phyloP scores from a whole-genome alignment of 1,284 basidiomycete species.

The Irpex sp. region DNA sequence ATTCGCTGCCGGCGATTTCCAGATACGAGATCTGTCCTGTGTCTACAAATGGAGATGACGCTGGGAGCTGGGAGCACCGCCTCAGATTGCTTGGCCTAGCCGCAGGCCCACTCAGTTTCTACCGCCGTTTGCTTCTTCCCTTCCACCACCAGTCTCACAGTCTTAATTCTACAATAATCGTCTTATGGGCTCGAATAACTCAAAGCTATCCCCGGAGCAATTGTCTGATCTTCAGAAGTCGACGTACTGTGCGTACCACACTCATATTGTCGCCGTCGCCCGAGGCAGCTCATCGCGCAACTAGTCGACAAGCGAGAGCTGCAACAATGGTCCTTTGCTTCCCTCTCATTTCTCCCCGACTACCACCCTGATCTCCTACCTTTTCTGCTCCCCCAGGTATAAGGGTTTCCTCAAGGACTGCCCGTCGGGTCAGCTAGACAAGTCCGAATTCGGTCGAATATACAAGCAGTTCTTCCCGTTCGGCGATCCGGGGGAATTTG shows the following conservation, averaged over 20 bases:
- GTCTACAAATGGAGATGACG: constrained; percentile 5
- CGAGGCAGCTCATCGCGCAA: constrained; percentile 20
- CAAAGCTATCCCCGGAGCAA: constrained; percentile 94
- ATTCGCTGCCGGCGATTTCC: constrained; percentile 7
- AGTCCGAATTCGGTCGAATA: constrained; percentile 94
- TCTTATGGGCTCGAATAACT: constrained; percentile 93
- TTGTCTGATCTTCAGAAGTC: constrained; percentile 96
- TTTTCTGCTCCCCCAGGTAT: constrained; percentile 62
- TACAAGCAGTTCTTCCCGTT: constrained; percentile 99
- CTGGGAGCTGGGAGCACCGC: constrained; percentile 10
- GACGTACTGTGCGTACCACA: constrained; percentile 83
- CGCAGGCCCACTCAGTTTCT: not conserved
- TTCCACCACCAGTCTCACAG: constrained; percentile 10
- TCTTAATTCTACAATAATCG: constrained; percentile 13
- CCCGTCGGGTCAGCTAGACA: constrained; percentile 95
- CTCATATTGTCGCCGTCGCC: constrained; percentile 8
- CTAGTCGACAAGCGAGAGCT: constrained; percentile 99
- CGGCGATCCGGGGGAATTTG: constrained; percentile 95
- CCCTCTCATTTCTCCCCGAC: constrained; percentile 12
- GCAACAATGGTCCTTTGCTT: constrained; percentile 82
- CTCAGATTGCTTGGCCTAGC: not conserved
- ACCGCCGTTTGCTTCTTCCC: constrained; percentile 2
- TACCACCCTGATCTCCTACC: constrained; percentile 11
- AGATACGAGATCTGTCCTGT: constrained; percentile 2
- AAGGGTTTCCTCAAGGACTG: constrained; percentile 99